These are phyloP conservation scores for Purpureocillium takamizusanense DNA, from an alignment of 2,329 filamentous ascomycete species.

Conservation along the genomic window DNA sequence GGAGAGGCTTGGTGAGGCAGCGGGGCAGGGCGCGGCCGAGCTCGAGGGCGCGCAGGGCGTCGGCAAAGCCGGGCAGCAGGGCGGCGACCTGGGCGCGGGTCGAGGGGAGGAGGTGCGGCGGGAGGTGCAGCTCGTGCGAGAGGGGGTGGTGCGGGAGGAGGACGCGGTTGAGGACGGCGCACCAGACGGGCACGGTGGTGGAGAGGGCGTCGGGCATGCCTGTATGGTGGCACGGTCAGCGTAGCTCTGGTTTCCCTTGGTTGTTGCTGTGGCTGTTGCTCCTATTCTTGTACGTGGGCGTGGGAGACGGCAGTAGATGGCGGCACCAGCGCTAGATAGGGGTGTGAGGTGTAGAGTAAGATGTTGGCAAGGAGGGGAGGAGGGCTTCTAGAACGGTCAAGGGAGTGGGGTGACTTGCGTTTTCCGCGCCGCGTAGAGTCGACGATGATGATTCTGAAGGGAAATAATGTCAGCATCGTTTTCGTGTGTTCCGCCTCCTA, in stretches of 20 bases:
- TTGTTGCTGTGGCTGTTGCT: too few relatives aligned
- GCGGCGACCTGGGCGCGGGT: slow-evolving; percentile 70
- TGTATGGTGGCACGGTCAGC: slow-evolving; percentile 17
- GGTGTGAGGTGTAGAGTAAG: too few relatives aligned
- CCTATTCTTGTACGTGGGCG: too few relatives aligned
- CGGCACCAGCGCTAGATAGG: too few relatives aligned
- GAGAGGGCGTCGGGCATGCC: slow-evolving; percentile 89
- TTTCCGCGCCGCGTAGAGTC: slow-evolving; percentile 92
- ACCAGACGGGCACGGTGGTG: slow-evolving; percentile 93
- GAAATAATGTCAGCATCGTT: too few relatives aligned
- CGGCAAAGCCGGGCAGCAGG: slow-evolving; percentile 47
- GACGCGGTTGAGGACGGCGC: slow-evolving; percentile 70
- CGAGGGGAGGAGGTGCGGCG: slow-evolving; percentile 59
- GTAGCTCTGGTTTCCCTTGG: too few relatives aligned
- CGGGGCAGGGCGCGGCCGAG: slow-evolving; percentile 37
- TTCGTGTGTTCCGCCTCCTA: too few relatives aligned
- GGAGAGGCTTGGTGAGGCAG: slow-evolving; percentile 61
- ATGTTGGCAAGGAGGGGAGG: slow-evolving; percentile 6
- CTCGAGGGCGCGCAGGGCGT: slow-evolving; percentile 43
- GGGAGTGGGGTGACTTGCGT: slow-evolving; percentile 34
- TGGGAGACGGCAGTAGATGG: too few relatives aligned
- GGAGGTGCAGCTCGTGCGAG: slow-evolving; percentile 54
- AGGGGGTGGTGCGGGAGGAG: slow-evolving; percentile 55
- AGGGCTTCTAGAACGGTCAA: background rate
- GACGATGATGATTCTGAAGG: slow-evolving; percentile 72